phyloP scores from a whole-genome alignment of 805 yeast species.

The Torulaspora indica region DNA sequence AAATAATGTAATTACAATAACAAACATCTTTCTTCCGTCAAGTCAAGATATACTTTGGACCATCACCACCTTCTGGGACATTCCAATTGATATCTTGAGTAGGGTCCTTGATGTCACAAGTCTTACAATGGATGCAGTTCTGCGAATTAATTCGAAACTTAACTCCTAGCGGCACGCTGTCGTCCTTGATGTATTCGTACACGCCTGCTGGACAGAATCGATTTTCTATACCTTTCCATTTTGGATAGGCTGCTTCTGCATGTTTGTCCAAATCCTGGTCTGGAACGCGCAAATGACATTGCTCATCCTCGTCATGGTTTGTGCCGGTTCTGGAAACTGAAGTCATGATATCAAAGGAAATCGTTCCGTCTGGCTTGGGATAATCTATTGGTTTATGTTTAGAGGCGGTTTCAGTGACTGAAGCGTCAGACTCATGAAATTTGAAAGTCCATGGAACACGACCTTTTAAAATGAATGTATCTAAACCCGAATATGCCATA shows the following conservation, averaged over 20 bases:
- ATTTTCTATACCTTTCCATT: conserved; percentile 80
- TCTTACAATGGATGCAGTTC: conserved; percentile 97
- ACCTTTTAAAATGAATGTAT: conserved; percentile 75
- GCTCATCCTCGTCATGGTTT: conserved; percentile 90
- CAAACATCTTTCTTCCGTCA: conserved; percentile 22
- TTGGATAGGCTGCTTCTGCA: conserved; percentile 63
- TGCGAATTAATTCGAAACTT: conserved; percentile 91
- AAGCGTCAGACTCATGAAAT: conserved; percentile 66
- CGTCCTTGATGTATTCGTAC: conserved; percentile 80
- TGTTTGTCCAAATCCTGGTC: conserved; percentile 63
- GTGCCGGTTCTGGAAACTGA: conserved; percentile 97
- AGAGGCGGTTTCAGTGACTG: conserved; percentile 62
- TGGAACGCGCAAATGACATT: conserved; percentile 73
- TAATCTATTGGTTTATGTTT: conserved; percentile 69
- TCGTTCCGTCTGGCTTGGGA: conserved; percentile 92
- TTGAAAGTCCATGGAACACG: conserved; percentile 82
- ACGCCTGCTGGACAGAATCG: conserved; percentile 99
- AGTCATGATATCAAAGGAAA: conserved; percentile 87
- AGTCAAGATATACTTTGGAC: conserved; percentile 91
- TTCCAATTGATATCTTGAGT: conserved; percentile 91
- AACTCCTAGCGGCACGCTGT: conserved; percentile 52
- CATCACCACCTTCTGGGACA: conserved; percentile 99
- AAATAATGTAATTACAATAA: not conserved
- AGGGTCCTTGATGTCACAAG: conserved; percentile 96
- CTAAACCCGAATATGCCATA: conserved; percentile 74